Evolutionary conservation across 2,329 filamentous ascomycete genomes (phyloP).

Genomic region (Paraphaeosphaeria minitans): DNA sequence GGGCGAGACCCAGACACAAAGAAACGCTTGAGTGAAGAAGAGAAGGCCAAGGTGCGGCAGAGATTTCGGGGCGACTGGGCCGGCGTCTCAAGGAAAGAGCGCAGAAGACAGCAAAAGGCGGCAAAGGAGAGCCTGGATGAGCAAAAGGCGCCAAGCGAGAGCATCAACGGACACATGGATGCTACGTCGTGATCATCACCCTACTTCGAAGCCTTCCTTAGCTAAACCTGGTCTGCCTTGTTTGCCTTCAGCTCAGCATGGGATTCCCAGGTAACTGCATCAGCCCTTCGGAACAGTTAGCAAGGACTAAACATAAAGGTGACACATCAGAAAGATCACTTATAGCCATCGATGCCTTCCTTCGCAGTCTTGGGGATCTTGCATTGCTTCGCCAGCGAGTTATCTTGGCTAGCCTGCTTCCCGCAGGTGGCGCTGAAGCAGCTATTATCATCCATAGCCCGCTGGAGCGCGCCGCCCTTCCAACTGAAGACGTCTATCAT

Average conservation of each 20-base stretch:
- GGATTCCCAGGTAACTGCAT: slow-evolving; percentile 4
- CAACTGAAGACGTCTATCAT: slow-evolving; percentile 26
- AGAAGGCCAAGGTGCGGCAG: slow-evolving; percentile 23
- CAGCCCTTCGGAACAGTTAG: not conserved
- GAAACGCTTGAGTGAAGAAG: slow-evolving; percentile 18
- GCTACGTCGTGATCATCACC: not conserved
- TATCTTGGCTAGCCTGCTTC: slow-evolving; percentile 18
- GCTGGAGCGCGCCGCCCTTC: slow-evolving; percentile 25
- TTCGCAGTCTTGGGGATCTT: slow-evolving; percentile 20
- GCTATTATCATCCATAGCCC: slow-evolving; percentile 26
- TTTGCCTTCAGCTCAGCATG: not conserved
- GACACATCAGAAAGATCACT: not conserved
- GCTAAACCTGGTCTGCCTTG: not conserved
- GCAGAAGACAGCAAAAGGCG: slow-evolving; percentile 37
- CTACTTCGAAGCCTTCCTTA: not conserved
- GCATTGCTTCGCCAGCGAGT: slow-evolving; percentile 21
- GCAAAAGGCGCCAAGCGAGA: slow-evolving; percentile 20
- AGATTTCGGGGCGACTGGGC: slow-evolving; percentile 38
- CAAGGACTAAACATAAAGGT: not conserved
- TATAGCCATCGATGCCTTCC: slow-evolving; percentile 27
- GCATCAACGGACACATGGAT: not conserved
- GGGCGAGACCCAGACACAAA: slow-evolving; percentile 25
- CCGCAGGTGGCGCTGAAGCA: slow-evolving; percentile 26
- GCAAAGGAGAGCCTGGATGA: slow-evolving; percentile 14
- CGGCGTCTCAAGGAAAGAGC: slow-evolving; percentile 32